A percentile compares a stretch with the other conserved stretches of the same genome.
These are phyloP conservation scores for Solanum chmielewskii DNA, from an alignment of 257 asterid species.

Conservation along the genomic window DNA sequence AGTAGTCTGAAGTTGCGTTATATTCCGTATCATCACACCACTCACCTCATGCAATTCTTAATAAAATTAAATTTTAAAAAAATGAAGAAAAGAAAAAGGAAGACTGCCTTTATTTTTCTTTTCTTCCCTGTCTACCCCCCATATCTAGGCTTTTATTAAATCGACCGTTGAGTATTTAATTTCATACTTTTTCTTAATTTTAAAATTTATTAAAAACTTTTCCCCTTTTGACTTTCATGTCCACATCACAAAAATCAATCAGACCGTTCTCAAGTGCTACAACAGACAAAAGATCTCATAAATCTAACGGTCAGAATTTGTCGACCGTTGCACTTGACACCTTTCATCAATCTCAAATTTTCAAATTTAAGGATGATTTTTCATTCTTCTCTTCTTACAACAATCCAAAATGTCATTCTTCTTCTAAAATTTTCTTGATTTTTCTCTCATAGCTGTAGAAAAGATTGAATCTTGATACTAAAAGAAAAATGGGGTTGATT, in stretches of 20 bases:
- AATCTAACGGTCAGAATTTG: constrained; percentile 20
- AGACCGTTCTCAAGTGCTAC: constrained; percentile 26
- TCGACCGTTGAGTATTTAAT: constrained; percentile 32
- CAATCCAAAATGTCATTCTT: background rate
- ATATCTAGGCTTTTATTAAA: constrained; percentile 3
- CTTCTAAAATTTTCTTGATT: background rate
- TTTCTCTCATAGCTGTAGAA: background rate
- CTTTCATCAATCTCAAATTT: constrained; percentile 13
- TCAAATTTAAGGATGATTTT: constrained; percentile 28
- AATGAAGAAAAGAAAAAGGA: background rate
- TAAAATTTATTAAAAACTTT: background rate
- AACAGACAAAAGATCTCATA: constrained; percentile 24
- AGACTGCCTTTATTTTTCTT: background rate
- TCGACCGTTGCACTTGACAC: constrained; percentile 56
- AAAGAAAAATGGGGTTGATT: constrained; percentile 25
- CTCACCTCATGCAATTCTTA: background rate
- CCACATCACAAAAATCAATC: constrained; percentile 23
- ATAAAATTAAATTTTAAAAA: background rate
- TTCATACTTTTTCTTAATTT: constrained; percentile 12
- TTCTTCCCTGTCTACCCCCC: background rate
- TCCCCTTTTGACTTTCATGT: background rate
- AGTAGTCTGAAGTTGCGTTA: rapidly evolving
- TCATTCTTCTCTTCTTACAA: background rate
- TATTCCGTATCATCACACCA: no score
- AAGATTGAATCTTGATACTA: background rate